Percentiles rank a stretch among this genome's conserved stretches.
phyloP scores from a whole-genome alignment of 306 rosid species.

The Rubus parviflorus region DNA sequence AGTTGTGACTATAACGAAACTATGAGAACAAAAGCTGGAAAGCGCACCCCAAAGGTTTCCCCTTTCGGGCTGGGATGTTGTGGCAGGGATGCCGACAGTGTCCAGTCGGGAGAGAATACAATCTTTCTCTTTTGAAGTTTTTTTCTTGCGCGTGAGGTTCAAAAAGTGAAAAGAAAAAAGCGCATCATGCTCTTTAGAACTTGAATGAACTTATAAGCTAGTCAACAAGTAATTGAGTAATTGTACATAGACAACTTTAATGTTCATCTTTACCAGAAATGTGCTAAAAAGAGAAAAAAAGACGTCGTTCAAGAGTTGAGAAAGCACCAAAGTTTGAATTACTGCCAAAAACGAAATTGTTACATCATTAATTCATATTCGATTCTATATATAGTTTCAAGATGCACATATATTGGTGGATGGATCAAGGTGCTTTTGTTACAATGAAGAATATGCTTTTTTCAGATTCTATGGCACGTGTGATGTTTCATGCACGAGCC shows the following conservation, averaged over 20 bases:
- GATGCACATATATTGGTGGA: constrained; percentile 4
- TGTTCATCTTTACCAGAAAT: neutral
- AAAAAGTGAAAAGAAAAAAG: too few relatives aligned
- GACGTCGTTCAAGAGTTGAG: neutral
- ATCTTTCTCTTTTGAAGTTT: too few relatives aligned
- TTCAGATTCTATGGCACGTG: constrained; percentile 33
- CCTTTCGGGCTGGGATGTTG: too few relatives aligned
- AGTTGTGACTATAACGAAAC: too few relatives aligned
- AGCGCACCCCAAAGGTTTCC: too few relatives aligned
- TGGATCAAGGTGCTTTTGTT: constrained; percentile 2
- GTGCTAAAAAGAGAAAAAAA: neutral
- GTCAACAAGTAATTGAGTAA: too few relatives aligned
- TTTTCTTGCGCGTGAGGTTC: too few relatives aligned
- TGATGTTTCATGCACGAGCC: constrained; percentile 19
- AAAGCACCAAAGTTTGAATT: neutral
- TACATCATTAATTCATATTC: neutral
- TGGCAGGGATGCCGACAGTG: too few relatives aligned
- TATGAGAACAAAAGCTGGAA: too few relatives aligned
- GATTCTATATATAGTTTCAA: neutral
- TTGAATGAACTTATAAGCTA: too few relatives aligned
- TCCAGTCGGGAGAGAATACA: too few relatives aligned
- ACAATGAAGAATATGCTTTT: constrained; percentile 37
- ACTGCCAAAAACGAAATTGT: neutral
- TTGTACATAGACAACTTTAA: neutral
- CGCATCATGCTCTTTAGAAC: too few relatives aligned